Evolutionary conservation across 1,139 yeast species (phyloP).

Genomic region (Protomyces macrosporus): DNA sequence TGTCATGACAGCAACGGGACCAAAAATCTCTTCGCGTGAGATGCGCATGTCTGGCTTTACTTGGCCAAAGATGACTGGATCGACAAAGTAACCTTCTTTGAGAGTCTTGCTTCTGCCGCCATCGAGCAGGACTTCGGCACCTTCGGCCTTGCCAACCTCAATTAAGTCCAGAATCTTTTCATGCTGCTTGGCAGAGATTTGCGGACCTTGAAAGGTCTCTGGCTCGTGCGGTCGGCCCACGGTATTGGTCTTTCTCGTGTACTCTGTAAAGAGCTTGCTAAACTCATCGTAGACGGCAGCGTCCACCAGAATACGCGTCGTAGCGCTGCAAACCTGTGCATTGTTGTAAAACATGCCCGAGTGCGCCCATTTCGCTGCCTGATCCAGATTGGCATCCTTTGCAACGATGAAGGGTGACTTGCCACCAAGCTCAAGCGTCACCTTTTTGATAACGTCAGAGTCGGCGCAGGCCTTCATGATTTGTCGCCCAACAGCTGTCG

Average conservation of each 20-base stretch:
- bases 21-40: constrained; percentile 80
- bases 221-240: constrained; percentile 50
- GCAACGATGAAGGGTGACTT: constrained; percentile 89
- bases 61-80: constrained; percentile 74
- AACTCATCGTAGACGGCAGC: constrained; percentile 58
- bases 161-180: constrained; percentile 68
- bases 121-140: constrained; percentile 68
- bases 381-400: constrained; percentile 72
- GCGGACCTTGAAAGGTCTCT: constrained; percentile 72
- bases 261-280: constrained; percentile 47
- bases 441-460: constrained; percentile 50
- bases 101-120: constrained; percentile 43
- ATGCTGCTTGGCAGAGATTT: constrained; percentile 65
- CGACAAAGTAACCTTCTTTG: constrained; percentile 57
- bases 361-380: constrained; percentile 71
- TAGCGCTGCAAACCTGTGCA: constrained; percentile 82
- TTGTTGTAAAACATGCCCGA: constrained; percentile 63
- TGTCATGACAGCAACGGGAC: constrained; percentile 77
- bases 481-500: constrained; percentile 73
- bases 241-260: constrained; percentile 51
- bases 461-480: constrained; percentile 73
- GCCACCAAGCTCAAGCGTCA: constrained; percentile 85
- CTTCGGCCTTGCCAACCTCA: constrained; percentile 64
- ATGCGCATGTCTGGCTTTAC: constrained; percentile 62
- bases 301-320: constrained; percentile 68